Conservation (phyloP, 768 basidiomycete genomes). For the Zangia roseola region DNA sequence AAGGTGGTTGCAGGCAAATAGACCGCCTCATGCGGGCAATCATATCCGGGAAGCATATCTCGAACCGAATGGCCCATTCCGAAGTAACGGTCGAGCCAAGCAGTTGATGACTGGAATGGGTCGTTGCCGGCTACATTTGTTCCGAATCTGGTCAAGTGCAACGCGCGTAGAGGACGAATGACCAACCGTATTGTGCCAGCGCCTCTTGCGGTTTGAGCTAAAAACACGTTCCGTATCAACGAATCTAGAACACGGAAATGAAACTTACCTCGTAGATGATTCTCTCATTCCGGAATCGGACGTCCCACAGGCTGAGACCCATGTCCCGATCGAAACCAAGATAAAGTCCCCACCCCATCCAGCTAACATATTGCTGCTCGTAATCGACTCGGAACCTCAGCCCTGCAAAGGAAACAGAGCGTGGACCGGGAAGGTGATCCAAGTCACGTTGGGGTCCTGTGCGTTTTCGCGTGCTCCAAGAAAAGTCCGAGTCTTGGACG, state of each 20-base stretch:
- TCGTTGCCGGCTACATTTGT: constrained; percentile 50
- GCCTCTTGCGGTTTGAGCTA: constrained; percentile 64
- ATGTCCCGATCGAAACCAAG: constrained; percentile 66
- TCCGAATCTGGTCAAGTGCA: neutral
- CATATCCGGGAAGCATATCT: constrained; percentile 65
- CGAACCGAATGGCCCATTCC: constrained; percentile 59
- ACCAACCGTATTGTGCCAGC: constrained; percentile 53
- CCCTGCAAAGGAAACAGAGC: constrained; percentile 60
- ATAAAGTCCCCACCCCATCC: constrained; percentile 67
- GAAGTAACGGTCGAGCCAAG: constrained; percentile 63
- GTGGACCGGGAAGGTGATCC: constrained; percentile 64
- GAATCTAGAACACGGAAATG: no score
- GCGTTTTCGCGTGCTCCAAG: constrained; percentile 49
- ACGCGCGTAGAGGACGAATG: neutral
- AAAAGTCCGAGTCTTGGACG: constrained; percentile 32
- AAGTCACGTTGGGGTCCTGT: constrained; percentile 45
- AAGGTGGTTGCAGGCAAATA: constrained; percentile 60
- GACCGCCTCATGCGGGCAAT: constrained; percentile 61
- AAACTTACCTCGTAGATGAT: constrained; percentile 56
- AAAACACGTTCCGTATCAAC: neutral
- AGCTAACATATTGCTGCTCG: constrained; percentile 53
- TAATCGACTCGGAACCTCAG: constrained; percentile 55
- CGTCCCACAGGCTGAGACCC: constrained; percentile 61
- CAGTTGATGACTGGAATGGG: constrained; percentile 58
- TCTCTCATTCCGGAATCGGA: constrained; percentile 54